phyloP scores from a whole-genome alignment of 441 rosid species.

The Geranium incanum region DNA sequence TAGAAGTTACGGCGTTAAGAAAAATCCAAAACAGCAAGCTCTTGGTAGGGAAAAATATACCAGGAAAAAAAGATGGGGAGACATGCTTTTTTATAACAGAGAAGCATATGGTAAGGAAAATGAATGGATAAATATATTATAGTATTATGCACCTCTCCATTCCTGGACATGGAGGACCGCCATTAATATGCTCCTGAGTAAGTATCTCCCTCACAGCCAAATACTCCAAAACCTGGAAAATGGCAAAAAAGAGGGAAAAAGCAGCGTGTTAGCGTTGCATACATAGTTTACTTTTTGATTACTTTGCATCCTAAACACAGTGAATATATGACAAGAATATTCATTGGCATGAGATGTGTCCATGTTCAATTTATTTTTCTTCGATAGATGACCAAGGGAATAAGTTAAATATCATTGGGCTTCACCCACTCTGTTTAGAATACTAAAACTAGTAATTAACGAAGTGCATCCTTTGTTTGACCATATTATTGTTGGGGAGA shows the following conservation, averaged over 20 bases:
- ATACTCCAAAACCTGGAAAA: slow-evolving; percentile 73
- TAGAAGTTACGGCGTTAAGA: not conserved
- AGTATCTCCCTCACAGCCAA: slow-evolving; percentile 76
- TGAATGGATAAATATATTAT: slow-evolving; percentile 13
- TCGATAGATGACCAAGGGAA: no score
- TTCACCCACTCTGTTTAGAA: no score
- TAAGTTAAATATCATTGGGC: no score
- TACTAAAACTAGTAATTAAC: no score
- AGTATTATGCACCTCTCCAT: slow-evolving; percentile 67
- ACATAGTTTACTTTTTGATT: no score
- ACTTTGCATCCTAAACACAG: no score
- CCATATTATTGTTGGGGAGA: no score
- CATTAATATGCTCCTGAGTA: slow-evolving; percentile 57
- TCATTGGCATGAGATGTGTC: no score
- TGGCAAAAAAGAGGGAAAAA: not conserved
- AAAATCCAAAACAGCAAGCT: not conserved
- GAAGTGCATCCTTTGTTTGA: no score
- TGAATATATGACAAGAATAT: no score
- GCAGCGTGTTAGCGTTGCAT: not conserved
- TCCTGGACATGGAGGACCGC: slow-evolving; percentile 84
- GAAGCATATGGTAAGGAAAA: not conserved
- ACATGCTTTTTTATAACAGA: not conserved
- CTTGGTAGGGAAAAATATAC: not conserved
- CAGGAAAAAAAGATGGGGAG: not conserved
- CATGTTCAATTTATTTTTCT: no score